A percentile compares a stretch with the other conserved stretches of the same genome.
phyloP scores from a whole-genome alignment of 768 basidiomycete species.

The Tricholomella constricta region DNA sequence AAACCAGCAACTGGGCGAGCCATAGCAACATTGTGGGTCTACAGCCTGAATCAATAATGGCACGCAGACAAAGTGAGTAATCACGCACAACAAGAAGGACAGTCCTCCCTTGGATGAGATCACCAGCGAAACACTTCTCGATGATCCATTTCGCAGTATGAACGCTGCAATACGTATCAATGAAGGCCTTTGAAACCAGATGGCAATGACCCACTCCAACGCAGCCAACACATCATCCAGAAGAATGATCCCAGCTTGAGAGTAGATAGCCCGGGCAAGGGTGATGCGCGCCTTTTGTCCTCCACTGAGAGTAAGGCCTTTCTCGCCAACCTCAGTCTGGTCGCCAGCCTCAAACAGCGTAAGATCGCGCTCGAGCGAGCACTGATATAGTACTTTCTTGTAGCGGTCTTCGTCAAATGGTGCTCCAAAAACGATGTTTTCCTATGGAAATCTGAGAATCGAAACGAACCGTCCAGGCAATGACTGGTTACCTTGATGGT shows the following conservation, averaged over 20 bases:
- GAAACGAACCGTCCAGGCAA: background rate
- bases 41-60: background rate
- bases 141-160: conserved; percentile 85
- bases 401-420: conserved; percentile 78
- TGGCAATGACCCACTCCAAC: conserved; percentile 43
- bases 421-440: conserved; percentile 83
- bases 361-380: conserved; percentile 73
- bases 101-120: conserved; percentile 77
- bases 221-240: conserved; percentile 75
- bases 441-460: conserved; percentile 31
- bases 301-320: conserved; percentile 61
- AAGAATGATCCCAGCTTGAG: conserved; percentile 59
- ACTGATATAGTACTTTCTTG: conserved; percentile 72
- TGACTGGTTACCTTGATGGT: conserved; percentile 54
- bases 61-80: background rate
- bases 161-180: conserved; percentile 34
- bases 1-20: conserved; percentile 53
- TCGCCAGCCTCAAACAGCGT: conserved; percentile 70
- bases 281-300: conserved; percentile 54
- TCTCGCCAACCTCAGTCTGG: conserved; percentile 71
- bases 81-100: conserved; percentile 72
- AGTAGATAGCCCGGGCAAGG: conserved; percentile 48
- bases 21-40: conserved; percentile 58
- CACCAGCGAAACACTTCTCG: conserved; percentile 76
- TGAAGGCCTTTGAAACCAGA: background rate